Conservation (phyloP, 306 rosid genomes). For the Cucurbita ficifolia region DNA sequence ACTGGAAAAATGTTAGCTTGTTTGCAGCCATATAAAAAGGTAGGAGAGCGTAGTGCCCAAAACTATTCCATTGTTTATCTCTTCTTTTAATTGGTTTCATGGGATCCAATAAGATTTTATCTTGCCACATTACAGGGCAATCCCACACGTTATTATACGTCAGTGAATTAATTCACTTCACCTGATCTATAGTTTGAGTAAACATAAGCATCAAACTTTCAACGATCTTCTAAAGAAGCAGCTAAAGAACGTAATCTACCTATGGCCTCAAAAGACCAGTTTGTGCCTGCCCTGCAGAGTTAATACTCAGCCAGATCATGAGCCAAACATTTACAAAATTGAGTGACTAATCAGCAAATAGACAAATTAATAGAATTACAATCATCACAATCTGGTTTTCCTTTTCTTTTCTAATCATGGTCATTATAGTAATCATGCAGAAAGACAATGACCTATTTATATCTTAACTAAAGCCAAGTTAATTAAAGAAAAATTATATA, state of each 20-base stretch:
- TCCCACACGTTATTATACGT: not conserved
- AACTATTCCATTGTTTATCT: not conserved
- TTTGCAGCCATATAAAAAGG: not conserved
- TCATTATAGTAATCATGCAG: not conserved
- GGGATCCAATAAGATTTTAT: not conserved
- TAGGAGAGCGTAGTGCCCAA: not conserved
- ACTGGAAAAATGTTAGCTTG: not conserved
- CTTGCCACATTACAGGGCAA: not conserved
- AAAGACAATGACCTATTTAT: not conserved
- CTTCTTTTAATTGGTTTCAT: not conserved
- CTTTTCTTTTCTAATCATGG: not conserved
- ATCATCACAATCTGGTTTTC: not conserved
- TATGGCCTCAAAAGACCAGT: not conserved
- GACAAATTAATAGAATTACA: not conserved
- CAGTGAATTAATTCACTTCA: not conserved
- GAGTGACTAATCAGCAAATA: not conserved
- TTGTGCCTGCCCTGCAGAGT: not conserved
- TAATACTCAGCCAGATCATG: constrained; percentile 6
- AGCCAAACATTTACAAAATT: not conserved
- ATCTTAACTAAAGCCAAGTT: not conserved
- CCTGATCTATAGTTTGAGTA: not conserved
- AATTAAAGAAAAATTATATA: not conserved
- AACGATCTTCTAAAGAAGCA: not conserved
- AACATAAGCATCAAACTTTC: not conserved
- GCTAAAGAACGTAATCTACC: not conserved